Conservation (phyloP, 177 flowering plant species). For the Vitis hybrid region DNA sequence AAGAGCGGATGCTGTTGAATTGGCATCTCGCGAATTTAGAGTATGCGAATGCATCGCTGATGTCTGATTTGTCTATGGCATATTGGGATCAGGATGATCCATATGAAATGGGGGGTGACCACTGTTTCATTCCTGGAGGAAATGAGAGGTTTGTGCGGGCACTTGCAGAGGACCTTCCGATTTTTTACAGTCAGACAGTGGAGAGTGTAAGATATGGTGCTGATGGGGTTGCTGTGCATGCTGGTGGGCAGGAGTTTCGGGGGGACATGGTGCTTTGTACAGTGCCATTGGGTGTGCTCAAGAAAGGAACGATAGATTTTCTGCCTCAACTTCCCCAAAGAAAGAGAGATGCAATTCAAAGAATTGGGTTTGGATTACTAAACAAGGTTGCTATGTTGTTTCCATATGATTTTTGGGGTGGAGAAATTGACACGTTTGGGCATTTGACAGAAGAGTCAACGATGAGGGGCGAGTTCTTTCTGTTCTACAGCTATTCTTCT, state of each 20-base stretch:
- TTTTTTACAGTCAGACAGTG: slow-evolving; percentile 67
- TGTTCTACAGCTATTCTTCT: slow-evolving; percentile 88
- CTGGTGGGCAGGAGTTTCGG: slow-evolving; percentile 70
- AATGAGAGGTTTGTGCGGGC: slow-evolving; percentile 82
- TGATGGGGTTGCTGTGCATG: slow-evolving; percentile 80
- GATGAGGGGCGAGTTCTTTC: slow-evolving; percentile 88
- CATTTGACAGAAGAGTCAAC: slow-evolving; percentile 77
- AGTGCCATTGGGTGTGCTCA: slow-evolving; percentile 93
- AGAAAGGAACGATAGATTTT: slow-evolving; percentile 73
- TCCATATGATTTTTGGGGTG: slow-evolving; percentile 94
- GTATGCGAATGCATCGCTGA: slow-evolving; percentile 86
- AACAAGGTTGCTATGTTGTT: slow-evolving; percentile 95
- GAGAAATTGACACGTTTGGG: slow-evolving; percentile 92
- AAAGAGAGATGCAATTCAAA: slow-evolving; percentile 79
- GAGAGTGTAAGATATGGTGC: slow-evolving; percentile 69
- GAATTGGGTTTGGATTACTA: slow-evolving; percentile 86
- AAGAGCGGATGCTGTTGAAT: slow-evolving; percentile 86
- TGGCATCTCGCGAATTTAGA: slow-evolving; percentile 99
- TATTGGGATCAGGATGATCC: slow-evolving; percentile 99
- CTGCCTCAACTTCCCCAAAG: slow-evolving; percentile 84
- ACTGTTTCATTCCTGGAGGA: slow-evolving; percentile 97
- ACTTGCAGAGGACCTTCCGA: slow-evolving; percentile 76
- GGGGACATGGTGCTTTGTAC: slow-evolving; percentile 94
- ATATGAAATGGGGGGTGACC: slow-evolving; percentile 99
- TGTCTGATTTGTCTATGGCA: slow-evolving; percentile 87